Percentiles rank a stretch among this genome's conserved stretches.
Evolutionary conservation across 1,284 basidiomycete genomes (phyloP).

Genomic region (Cryptococcus sp.): DNA sequence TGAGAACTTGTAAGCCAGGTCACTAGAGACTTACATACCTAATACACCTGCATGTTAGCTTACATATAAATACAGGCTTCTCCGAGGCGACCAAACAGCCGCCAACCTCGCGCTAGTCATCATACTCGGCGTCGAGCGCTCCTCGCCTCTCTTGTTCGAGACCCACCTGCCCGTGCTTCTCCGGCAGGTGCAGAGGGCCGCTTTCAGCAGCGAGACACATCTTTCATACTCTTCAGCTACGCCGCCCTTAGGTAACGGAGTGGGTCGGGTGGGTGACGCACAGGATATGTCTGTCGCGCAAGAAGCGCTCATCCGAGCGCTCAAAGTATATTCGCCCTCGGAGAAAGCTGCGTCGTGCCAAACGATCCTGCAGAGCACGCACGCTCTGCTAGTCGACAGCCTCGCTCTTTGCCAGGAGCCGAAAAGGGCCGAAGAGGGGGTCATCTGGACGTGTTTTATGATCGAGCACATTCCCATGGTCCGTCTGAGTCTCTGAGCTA

Average conservation of each 20-base stretch:
- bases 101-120: conserved; percentile 26
- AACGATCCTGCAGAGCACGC: conserved; percentile 29
- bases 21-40: background rate
- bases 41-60: background rate
- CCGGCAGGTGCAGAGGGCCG: conserved; percentile 28
- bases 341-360: conserved; percentile 23
- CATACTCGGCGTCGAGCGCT: conserved; percentile 31
- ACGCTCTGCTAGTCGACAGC: conserved; percentile 27
- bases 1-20: conserved; percentile 25
- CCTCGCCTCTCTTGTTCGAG: conserved; percentile 26
- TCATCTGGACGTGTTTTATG: conserved; percentile 35
- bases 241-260: background rate
- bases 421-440: conserved; percentile 17
- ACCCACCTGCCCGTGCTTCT: conserved; percentile 25
- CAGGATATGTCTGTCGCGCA: conserved; percentile 25
- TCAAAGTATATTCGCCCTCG: conserved; percentile 27
- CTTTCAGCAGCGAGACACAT: conserved; percentile 19
- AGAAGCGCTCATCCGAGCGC: conserved; percentile 27
- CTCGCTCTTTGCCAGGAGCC: conserved; percentile 19
- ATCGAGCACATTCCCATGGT: conserved; percentile 36
- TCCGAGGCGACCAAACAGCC: conserved; percentile 15
- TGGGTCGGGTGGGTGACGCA: background rate
- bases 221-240: background rate
- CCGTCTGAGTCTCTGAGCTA: background rate
- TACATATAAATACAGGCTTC: background rate